Evolutionary conservation across 306 rosid species (phyloP), one percentile per base, ranked within the genome.

Genomic region (Cicer cuneatum): DNA sequence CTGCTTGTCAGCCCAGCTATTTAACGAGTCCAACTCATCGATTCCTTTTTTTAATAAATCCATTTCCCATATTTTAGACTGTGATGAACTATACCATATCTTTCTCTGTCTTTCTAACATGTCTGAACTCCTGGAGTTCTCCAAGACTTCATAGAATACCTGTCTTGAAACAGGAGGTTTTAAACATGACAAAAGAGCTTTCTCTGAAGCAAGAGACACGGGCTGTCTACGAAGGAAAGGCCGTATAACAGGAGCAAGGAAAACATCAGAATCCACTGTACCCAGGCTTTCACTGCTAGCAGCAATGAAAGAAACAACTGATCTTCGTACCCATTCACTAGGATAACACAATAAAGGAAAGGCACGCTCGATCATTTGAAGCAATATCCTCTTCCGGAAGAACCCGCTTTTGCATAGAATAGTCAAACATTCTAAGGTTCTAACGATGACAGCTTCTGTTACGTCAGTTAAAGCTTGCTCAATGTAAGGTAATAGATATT

Each of bases 51-150:
- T 90, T 56, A 88, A 90, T 62, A 88, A 75, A 82, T 94, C 99
- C 84, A 83, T 86, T 81, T 94, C 99, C 99, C 96, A 94, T 54
- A 92, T 85, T 76, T 90, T 89, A 53, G 97, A 88, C 62, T 87
- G 93, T 65, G 95, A 79, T 63, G 97, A 88, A 73, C 82, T 92
- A 87, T 94, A 94, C 97, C 99, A 94, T 83, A 94, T 92, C 86
- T 87, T 94, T 82, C 99, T 92, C 51, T 91, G 97, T 82, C 99
- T 88, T 83, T 92, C 96, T 76, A 94, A 79, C 99, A 94, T 92
- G 81, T 88, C 97, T 7, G 97, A 92, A 82, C 99, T 92, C 87
- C 90, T 91, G 21, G 97, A 90, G 72, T 86, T 90, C 84, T 92
- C 95, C 81, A 94, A 86, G 81, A 88, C 79, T 82, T 94, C 88